A percentile compares a stretch with the other conserved stretches of the same genome.
Conservation (phyloP, 2,329 filamentous ascomycete species). For the Cladosporium austrohemisphaericum region DNA sequence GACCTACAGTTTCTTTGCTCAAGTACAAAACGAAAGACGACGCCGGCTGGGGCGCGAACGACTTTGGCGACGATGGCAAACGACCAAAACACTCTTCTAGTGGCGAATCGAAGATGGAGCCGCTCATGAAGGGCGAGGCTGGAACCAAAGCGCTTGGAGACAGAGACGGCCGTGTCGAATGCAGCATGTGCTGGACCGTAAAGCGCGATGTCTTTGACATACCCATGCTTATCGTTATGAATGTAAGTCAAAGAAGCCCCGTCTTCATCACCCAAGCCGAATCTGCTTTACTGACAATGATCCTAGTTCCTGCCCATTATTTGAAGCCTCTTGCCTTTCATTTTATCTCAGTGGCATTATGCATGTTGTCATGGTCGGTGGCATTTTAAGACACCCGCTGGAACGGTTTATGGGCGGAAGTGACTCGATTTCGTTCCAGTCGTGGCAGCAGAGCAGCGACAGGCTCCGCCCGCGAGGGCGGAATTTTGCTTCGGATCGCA, state of each 20-base stretch:
- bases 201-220: constrained; percentile 97
- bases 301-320: constrained; percentile 20
- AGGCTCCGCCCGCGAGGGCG: too few species aligned
- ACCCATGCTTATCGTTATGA: constrained; percentile 97
- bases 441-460: too few species aligned
- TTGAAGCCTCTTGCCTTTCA: constrained; percentile 1
- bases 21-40: constrained; percentile 79
- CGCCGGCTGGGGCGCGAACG: constrained; percentile 40
- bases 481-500: too few species aligned
- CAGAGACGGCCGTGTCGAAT: constrained; percentile 87
- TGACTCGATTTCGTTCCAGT: too few species aligned
- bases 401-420: constrained; percentile 1
- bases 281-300: background rate
- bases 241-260: too few species aligned
- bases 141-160: constrained; percentile 76
- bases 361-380: background rate
- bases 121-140: constrained; percentile 57
- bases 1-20: constrained; percentile 74
- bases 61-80: constrained; percentile 42
- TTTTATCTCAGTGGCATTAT: too few species aligned
- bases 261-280: too few species aligned
- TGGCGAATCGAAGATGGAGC: constrained; percentile 23
- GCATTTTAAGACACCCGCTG: constrained; percentile 2
- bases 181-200: constrained; percentile 94
- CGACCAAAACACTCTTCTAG: constrained; percentile 22